Base-by-base conservation (phyloP, 768 basidiomycete species). In the Kwoniella botswanensis region DNA sequence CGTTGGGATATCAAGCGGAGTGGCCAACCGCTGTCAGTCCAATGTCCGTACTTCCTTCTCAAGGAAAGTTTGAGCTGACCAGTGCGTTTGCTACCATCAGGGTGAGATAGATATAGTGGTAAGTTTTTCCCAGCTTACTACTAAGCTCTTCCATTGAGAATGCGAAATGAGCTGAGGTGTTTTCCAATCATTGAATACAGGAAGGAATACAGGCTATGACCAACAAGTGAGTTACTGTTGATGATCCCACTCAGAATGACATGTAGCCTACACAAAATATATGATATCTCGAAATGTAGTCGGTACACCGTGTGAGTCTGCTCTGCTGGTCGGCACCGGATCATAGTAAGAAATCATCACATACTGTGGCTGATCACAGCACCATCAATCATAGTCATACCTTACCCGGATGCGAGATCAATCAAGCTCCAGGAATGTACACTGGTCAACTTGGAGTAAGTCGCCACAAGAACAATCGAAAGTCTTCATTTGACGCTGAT, bases 61-160 rank as follows among this genome's bases (percentile, higher is more conserved):
- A 50, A n/a, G 58, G 35, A 35, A 35, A 35, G 35, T 35, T 1
- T 35, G 35, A 35, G 35, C 35, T 35, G 35, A 35, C 1, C 35
- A 35, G 4, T 35, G 1, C 5, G 35, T 35, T 35, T 35, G 35
- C 35, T 35, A 35, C 7, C 6, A 35, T 6, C 44, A 83, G 82
- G 82, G 82, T 22, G 82, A 83, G 64, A 81, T 83, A 17, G 82
- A 83, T 62, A 81, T 83, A 26, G 65, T 83, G 5, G 82, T 81
- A 29, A 63, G 80, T 67, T 13, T 52, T 9, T 5, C 3, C 5
- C 35, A 3, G 41, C 21, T 13, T 2, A 26, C 26, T 26, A 3
- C 3, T 4, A 4, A 26, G 3, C 26, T 26, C 26, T 26, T 26
- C 26, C 35, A 35, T 35, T 7, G 35, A 5, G 35, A 7, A 35